Base-by-base conservation (phyloP, 2,329 filamentous ascomycete genomes). In the Zasmidium angulare region DNA sequence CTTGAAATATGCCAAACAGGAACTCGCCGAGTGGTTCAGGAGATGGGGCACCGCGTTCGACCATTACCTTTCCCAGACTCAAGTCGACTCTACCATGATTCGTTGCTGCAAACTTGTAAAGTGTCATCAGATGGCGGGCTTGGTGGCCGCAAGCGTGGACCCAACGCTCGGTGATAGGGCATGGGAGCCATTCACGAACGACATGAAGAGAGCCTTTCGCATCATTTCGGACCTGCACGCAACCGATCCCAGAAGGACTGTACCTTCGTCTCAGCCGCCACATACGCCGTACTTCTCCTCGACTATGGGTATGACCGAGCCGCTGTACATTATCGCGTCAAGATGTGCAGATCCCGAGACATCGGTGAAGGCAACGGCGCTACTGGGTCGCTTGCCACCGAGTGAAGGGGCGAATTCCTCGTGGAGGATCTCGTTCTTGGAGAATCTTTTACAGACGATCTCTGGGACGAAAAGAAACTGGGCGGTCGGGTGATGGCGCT, bases 261-360 rank as follows among this genome's bases (percentile, higher is more conserved):
- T 19, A 3, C 14, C 14, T 7, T 17, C 12, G 12, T 17, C 12
- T 14, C 54, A 57, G 23, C 49, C 54, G 7, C 58, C 58, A 17
- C 48, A 57, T 26, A 56, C 19, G 26, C 46, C 58, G 20, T 60
- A 57, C 40, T 50, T 60, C 26, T 53, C 26, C 23, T 24, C 54
- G 9, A 49, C 46, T 2, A 60, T 60, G 58, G 58, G 58, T 19
- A 24, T 60, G 40, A 57, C 58, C 1, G 58, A 60, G 49, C 58
- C 58, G 9, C 26, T 60, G 26, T 57, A 60, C 47, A 19, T 46
- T 19, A 47, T 47, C 10, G 54, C 54, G 12, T 36, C 54, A 10
- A 48, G 58, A 11, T 60, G 54, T 43, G 23, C 36, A 23, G 58
- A 60, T 46, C 6, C 24, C 3, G 49, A 20, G 24, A 54, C 46